phyloP scores from a whole-genome alignment of 2,329 filamentous ascomycete species.

The Corniculantispora saksenae region DNA sequence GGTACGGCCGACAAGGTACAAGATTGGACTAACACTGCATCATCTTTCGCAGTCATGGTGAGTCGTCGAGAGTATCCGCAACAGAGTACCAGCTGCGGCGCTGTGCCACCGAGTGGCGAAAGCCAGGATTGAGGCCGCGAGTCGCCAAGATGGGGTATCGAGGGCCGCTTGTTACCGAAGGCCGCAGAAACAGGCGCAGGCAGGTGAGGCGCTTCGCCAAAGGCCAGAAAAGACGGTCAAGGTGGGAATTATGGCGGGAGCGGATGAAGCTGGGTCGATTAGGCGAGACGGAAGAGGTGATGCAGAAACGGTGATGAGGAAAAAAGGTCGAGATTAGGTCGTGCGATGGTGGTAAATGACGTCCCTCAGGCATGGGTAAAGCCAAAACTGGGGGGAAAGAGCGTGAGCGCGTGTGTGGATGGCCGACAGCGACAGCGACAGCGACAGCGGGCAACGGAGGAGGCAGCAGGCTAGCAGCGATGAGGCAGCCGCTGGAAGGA shows the following conservation, averaged over 20 bases:
- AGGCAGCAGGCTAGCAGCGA: neutral
- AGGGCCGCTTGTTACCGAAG: conserved; percentile 1
- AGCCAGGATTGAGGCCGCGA: conserved; percentile 8
- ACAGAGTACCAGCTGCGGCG: conserved; percentile 5
- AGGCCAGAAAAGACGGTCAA: neutral
- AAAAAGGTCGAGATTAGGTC: conserved; percentile 1
- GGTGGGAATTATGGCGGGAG: neutral
- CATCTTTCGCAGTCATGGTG: conserved; percentile 18
- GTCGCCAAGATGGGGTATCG: conserved; percentile 13
- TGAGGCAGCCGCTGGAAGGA: neutral
- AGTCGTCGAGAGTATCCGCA: neutral
- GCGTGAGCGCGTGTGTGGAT: neutral
- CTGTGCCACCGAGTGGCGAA: conserved; percentile 17
- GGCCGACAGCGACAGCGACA: neutral
- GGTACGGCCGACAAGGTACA: neutral
- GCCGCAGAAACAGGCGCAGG: neutral
- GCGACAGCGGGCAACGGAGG: neutral
- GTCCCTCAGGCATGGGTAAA: conserved; percentile 8
- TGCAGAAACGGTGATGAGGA: conserved; percentile 6
- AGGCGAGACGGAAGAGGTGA: neutral
- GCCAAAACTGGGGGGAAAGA: conserved; percentile 11
- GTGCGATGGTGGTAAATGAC: conserved; percentile 19
- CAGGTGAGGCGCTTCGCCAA: neutral
- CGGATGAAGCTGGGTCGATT: neutral
- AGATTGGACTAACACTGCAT: conserved; percentile 13